These are phyloP conservation scores for Saccharomyces cerevisiae DNA, from an alignment of 805 yeast species.

Conservation along the genomic window DNA sequence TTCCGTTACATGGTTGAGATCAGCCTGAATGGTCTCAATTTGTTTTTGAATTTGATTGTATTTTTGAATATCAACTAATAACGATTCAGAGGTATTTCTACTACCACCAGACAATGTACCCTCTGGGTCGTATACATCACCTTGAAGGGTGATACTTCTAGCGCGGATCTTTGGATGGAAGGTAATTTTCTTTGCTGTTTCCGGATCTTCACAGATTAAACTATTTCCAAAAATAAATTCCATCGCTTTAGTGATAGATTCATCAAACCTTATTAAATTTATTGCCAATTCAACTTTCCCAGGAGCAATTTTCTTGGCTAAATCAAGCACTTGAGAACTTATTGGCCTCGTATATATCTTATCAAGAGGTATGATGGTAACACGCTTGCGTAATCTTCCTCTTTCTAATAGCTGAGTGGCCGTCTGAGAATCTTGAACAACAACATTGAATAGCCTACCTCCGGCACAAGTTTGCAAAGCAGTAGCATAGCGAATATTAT, in stretches of 20 bases:
- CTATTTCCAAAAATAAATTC: conserved; percentile 84
- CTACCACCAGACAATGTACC: conserved; percentile 97
- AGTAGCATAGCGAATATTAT: conserved; percentile 51
- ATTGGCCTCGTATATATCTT: conserved; percentile 61
- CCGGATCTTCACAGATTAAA: conserved; percentile 80
- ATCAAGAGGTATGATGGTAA: conserved; percentile 86
- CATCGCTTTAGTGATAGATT: conserved; percentile 72
- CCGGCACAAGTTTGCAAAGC: conserved; percentile 96
- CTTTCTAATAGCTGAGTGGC: conserved; percentile 76
- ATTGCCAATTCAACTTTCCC: conserved; percentile 85
- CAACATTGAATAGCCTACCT: conserved; percentile 77
- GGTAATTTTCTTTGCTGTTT: conserved; percentile 81
- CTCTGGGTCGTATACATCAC: conserved; percentile 92
- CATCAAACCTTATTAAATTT: conserved; percentile 66
- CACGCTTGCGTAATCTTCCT: conserved; percentile 72
- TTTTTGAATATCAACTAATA: conserved; percentile 58
- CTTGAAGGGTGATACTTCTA: conserved; percentile 81
- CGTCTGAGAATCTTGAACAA: conserved; percentile 78
- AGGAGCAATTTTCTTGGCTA: conserved; percentile 74
- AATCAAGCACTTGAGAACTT: conserved; percentile 41
- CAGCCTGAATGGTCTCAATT: conserved; percentile 35
- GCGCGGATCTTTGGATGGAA: conserved; percentile 74
- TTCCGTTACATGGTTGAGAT: conserved; percentile 34
- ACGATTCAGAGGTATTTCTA: conserved; percentile 48
- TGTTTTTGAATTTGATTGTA: conserved; percentile 41